Evolutionary conservation across 768 basidiomycete genomes (phyloP).

Genomic region (Rhodotorula taiwanensis): DNA sequence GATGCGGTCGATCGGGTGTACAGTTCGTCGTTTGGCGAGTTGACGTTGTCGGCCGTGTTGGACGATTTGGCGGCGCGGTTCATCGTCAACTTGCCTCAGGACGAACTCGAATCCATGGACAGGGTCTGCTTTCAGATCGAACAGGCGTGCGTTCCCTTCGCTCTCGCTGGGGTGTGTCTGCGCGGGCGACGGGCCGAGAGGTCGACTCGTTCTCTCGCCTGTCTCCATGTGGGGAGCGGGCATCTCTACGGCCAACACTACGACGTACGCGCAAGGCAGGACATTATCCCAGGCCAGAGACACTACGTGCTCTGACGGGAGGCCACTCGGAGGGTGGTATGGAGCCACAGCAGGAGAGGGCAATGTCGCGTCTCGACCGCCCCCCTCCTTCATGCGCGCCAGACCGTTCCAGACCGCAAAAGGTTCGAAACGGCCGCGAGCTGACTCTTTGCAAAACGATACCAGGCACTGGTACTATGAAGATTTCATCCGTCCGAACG

Average conservation of each 20-base stretch:
- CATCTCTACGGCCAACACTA: too few relatives aligned
- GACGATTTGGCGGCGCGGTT: conserved; percentile 55
- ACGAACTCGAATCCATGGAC: conserved; percentile 82
- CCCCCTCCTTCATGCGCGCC: neutral
- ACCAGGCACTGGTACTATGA: conserved; percentile 99
- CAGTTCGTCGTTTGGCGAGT: conserved; percentile 26
- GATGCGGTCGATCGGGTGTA: too few relatives aligned
- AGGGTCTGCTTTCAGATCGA: conserved; percentile 98
- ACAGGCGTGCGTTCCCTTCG: conserved; percentile 71
- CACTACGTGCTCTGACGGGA: too few relatives aligned
- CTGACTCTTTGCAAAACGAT: too few relatives aligned
- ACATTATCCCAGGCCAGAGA: too few relatives aligned
- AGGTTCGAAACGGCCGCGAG: too few relatives aligned
- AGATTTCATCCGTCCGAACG: conserved; percentile 80
- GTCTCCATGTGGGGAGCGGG: too few relatives aligned
- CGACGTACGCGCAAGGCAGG: too few relatives aligned
- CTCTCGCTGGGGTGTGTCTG: too few relatives aligned
- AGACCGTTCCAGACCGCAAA: too few relatives aligned
- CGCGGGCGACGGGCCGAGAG: neutral
- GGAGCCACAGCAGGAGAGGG: too few relatives aligned
- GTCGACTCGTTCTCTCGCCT: neutral
- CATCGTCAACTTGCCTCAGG: conserved; percentile 88
- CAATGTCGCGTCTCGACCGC: neutral
- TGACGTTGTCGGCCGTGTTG: conserved; percentile 21
- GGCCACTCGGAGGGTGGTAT: too few relatives aligned